phyloP scores from a whole-genome alignment of 148 eudicot species.

The Bassia scoparia region DNA sequence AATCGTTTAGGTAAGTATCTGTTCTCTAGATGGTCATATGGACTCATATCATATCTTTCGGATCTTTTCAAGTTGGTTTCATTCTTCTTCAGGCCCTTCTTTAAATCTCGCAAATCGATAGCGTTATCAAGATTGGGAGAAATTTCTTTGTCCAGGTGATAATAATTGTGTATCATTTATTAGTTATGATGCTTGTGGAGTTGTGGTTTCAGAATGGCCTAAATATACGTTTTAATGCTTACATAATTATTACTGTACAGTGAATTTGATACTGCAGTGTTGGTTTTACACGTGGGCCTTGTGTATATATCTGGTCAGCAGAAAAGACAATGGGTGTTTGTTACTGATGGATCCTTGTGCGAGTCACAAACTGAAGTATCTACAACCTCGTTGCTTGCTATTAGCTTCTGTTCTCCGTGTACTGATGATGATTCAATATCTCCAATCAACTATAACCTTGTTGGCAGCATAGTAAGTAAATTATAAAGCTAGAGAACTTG shows the following conservation, averaged over 20 bases:
- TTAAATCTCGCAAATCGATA: constrained; percentile 63
- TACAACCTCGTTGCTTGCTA: constrained; percentile 59
- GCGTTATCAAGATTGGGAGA: constrained; percentile 57
- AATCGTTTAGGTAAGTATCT: constrained; percentile 54
- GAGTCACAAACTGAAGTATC: constrained; percentile 33
- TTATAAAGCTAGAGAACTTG: background rate
- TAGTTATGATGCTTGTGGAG: constrained; percentile 13
- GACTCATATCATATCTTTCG: background rate
- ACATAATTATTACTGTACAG: constrained; percentile 38
- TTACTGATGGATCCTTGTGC: constrained; percentile 66
- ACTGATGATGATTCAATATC: constrained; percentile 44
- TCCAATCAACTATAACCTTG: constrained; percentile 62
- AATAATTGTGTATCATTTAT: constrained; percentile 6
- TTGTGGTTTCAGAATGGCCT: constrained; percentile 10
- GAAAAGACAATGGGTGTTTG: constrained; percentile 88
- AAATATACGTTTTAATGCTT: constrained; percentile 15
- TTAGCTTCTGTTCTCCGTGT: constrained; percentile 60
- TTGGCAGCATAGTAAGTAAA: constrained; percentile 69
- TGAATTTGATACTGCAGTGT: constrained; percentile 80
- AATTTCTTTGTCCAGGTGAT: constrained; percentile 70
- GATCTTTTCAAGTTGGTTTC: constrained; percentile 16
- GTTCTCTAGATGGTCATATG: constrained; percentile 16
- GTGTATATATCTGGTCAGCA: constrained; percentile 55
- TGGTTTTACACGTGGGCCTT: constrained; percentile 74
- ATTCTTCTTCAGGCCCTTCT: constrained; percentile 55